Percentiles rank a stretch among this genome's conserved stretches.
These are phyloP conservation scores for Zea mays DNA, from an alignment of 176 grass and related monocot species.

Conservation along the genomic window DNA sequence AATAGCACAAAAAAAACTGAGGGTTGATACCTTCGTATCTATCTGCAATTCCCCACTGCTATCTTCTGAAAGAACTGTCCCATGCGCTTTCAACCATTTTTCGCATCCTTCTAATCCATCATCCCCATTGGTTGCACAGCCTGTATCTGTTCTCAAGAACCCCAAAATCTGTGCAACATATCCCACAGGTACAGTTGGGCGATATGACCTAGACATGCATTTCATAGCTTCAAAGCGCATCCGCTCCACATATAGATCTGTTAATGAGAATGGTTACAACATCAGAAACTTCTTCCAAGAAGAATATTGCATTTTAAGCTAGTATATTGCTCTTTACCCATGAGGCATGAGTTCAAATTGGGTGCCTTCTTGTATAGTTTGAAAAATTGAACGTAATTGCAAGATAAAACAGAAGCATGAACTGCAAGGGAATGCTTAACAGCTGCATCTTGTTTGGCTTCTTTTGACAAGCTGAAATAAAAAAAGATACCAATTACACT, in stretches of 20 bases:
- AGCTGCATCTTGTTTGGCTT: conserved; percentile 73
- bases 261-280: conserved; percentile 31
- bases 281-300: conserved; percentile 24
- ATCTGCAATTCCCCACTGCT: conserved; percentile 69
- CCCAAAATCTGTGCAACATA: conserved; percentile 79
- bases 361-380: conserved; percentile 84
- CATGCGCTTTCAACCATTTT: conserved; percentile 91
- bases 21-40: conserved; percentile 72
- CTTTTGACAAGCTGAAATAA: conserved; percentile 75
- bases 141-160: conserved; percentile 48
- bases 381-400: conserved; percentile 91
- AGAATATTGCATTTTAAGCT: conserved; percentile 30
- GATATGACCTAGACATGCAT: conserved; percentile 88
- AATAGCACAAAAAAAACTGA: neutral
- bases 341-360: conserved; percentile 84
- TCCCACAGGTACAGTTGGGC: conserved; percentile 60
- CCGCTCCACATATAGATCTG: conserved; percentile 83
- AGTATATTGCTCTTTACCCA: conserved; percentile 64
- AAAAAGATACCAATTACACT: neutral
- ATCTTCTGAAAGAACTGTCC: conserved; percentile 60
- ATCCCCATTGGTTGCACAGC: conserved; percentile 31
- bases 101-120: conserved; percentile 69
- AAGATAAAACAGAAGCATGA: conserved; percentile 78
- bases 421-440: conserved; percentile 92
- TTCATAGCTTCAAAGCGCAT: conserved; percentile 90